phyloP scores from a whole-genome alignment of 805 yeast species.

The Sugiyamaella smithiae region DNA sequence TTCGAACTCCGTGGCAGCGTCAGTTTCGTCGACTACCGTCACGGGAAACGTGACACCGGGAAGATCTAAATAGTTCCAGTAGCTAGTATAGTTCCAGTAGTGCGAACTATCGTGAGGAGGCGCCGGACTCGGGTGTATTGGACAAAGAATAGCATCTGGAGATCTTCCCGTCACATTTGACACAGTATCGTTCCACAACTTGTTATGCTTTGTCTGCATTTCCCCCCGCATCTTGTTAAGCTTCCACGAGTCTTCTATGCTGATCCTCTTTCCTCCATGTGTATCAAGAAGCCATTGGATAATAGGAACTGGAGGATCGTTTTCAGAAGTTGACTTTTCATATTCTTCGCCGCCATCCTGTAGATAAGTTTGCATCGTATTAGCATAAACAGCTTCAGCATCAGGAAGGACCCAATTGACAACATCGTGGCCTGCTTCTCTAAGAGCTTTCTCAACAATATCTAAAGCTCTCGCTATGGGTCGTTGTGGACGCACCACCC shows the following conservation, averaged over 20 bases:
- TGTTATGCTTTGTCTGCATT: conserved; percentile 4
- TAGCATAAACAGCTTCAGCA: conserved; percentile 30
- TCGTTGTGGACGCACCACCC: conserved; percentile 47
- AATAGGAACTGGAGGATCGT: conserved; percentile 60
- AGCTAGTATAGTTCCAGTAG: conserved; percentile 80
- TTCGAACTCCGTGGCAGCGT: not conserved
- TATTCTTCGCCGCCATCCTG: conserved; percentile 44
- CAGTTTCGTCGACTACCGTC: not conserved
- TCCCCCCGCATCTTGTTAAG: not conserved
- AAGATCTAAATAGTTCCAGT: conserved; percentile 68
- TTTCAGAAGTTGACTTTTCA: conserved; percentile 56
- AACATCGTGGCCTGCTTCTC: conserved; percentile 24
- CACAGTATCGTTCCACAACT: conserved; percentile 6
- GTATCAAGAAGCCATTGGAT: conserved; percentile 50
- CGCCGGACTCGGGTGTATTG: conserved; percentile 60
- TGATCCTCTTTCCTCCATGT: conserved; percentile 24
- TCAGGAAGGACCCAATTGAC: conserved; percentile 29
- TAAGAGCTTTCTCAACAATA: conserved; percentile 28
- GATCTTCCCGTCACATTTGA: not conserved
- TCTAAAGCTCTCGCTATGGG: conserved; percentile 48
- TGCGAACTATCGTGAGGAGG: conserved; percentile 59
- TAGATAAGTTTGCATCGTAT: conserved; percentile 37
- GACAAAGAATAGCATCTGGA: conserved; percentile 13
- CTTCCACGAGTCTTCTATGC: conserved; percentile 17
- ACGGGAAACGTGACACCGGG: conserved; percentile 48